phyloP scores from a whole-genome alignment of 176 grass and related monocot species.

The Ensete glaucum region DNA sequence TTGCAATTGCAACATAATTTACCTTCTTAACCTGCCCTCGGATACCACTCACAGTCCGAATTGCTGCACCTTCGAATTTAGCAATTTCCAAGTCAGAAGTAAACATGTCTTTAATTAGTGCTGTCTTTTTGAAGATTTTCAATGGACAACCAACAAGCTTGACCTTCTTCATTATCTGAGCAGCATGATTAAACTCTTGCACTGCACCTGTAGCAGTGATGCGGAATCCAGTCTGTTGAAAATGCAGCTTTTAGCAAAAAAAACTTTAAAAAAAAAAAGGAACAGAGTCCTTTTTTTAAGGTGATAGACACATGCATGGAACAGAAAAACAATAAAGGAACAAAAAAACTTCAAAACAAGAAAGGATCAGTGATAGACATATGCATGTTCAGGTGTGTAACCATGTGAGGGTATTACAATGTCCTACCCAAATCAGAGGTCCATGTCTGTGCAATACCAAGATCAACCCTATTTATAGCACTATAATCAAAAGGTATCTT shows the following conservation, averaged over 20 bases:
- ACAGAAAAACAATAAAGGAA: background rate
- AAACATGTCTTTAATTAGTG: conserved; percentile 92
- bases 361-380: background rate
- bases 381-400: background rate
- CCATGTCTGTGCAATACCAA: background rate
- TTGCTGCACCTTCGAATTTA: conserved; percentile 89
- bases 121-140: conserved; percentile 98
- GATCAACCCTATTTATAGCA: too few relatives aligned
- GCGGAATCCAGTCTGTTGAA: conserved; percentile 55
- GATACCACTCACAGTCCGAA: conserved; percentile 83
- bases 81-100: conserved; percentile 96
- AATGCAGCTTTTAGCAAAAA: conserved; percentile 29
- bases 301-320: background rate
- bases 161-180: conserved; percentile 90
- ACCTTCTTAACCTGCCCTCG: conserved; percentile 98
- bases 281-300: background rate
- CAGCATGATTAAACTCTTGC: conserved; percentile 93
- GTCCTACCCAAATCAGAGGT: background rate
- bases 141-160: conserved; percentile 76
- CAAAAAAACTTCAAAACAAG: background rate
- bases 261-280: background rate
- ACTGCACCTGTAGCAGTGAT: conserved; percentile 9
- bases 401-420: background rate
- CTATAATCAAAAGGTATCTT: too few relatives aligned
- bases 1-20: conserved; percentile 11